Evolutionary conservation across 83 land plant species (phyloP).

Genomic region (Larix sibirica): DNA sequence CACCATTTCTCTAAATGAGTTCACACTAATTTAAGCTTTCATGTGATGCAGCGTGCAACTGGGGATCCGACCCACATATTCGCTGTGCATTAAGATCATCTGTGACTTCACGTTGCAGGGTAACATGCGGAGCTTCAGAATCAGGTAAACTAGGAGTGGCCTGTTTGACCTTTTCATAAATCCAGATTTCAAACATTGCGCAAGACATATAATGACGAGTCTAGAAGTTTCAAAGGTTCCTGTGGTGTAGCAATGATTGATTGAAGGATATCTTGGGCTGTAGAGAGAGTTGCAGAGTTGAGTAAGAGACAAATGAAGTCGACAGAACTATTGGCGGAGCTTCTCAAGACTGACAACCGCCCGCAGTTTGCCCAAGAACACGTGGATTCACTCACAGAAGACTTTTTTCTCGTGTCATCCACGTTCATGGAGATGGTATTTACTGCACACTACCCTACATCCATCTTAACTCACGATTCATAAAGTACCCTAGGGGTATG

Average conservation of each 20-base stretch:
- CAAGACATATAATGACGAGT: too few relatives aligned
- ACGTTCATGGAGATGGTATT: slow-evolving; percentile 10
- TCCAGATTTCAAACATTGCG: background rate
- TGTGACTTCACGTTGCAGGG: background rate
- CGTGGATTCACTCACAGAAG: slow-evolving; percentile 7
- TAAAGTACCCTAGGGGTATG: too few relatives aligned
- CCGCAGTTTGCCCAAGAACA: background rate
- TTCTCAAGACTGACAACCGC: background rate
- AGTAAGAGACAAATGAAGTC: slow-evolving; percentile 9
- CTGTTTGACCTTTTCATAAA: background rate
- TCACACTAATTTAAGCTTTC: too few relatives aligned
- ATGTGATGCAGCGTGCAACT: background rate
- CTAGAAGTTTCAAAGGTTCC: background rate
- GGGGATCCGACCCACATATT: background rate
- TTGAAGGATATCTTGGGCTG: background rate
- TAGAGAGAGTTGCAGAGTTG: slow-evolving; percentile 9
- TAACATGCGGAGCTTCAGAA: slow-evolving; percentile 5
- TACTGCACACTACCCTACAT: too few relatives aligned
- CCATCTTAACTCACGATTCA: too few relatives aligned
- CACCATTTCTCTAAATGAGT: too few relatives aligned
- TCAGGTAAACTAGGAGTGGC: background rate
- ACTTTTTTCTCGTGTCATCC: slow-evolving; percentile 10
- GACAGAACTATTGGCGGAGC: background rate
- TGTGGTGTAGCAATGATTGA: background rate
- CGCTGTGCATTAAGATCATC: background rate